Base-by-base conservation (phyloP, 148 eudicot genomes). In the Nyssa sinensis region DNA sequence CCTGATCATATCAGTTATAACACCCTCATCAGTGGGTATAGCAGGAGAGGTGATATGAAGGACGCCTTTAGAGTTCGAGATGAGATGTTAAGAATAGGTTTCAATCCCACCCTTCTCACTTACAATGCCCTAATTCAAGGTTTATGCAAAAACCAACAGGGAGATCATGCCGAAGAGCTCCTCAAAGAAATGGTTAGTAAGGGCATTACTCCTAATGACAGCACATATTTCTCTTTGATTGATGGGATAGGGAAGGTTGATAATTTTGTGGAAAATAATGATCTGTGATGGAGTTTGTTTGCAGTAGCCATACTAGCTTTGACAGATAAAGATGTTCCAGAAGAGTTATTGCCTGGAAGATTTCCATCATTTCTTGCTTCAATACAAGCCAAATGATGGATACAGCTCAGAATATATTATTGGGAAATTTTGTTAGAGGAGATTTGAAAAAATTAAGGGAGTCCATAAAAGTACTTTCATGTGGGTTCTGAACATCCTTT, bases 91-190 rank as follows among this genome's bases (percentile, higher is more conserved):
- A 66, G 81, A 70, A 39, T 80, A 39, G 97, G 97, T 30, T 88
- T 92, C 67, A 82, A 87, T 63, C 94, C 91, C 25, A 90, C 91
- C 35, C 83, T 74, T 62, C 87, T 88, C 34, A 88, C 97, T 67
- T 92, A 90, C 80, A 90, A 92, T 71, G 91, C 93, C 71, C 86
- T 92, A 23, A 92, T 92, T 72, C 74, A 86, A 83, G 97, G 97
- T 19, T 73, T 86, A 61, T 85, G 94, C 82, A 90, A 84, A 81
- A 85, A 85, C 68, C 76, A 85, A 68, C 82, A 88, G 74, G 92
- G 89, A 57, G 74, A 35, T 62, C 78, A 30, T 63, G 93, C 93
- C 29, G 86, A 88, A 80, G 89, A 78, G 72, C 87, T 91, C 51
- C 81, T 87, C 7, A 87, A 81, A 66, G 96, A 91, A 80, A 88